Evolutionary conservation across 148 eudicot species (phyloP).

Genomic region (Diospyros kaki): DNA sequence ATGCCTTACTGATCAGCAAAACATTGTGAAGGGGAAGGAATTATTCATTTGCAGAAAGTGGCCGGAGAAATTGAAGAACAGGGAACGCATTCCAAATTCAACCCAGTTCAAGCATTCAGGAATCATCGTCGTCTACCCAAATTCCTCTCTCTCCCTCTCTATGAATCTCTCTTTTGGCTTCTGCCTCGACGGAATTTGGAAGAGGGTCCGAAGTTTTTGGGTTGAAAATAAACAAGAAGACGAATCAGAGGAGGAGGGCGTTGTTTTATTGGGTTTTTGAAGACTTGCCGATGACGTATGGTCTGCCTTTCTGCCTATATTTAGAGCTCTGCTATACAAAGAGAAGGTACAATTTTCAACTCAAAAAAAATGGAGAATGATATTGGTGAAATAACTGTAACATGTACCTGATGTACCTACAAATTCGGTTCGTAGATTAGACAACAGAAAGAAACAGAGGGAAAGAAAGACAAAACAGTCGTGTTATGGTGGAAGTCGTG

Average conservation of each 20-base stretch:
- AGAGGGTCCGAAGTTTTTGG: not conserved
- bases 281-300: not conserved
- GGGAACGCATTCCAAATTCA: not conserved
- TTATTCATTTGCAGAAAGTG: not conserved
- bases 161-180: not conserved
- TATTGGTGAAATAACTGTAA: not conserved
- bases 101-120: no score
- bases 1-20: not conserved
- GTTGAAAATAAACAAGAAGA: not conserved
- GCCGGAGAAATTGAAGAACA: not conserved
- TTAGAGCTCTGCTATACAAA: not conserved
- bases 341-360: not conserved
- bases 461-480: not conserved
- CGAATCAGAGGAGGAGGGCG: not conserved
- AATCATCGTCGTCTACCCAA: conserved; percentile 1
- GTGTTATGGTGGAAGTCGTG: not conserved
- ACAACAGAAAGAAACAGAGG: not conserved
- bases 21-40: not conserved
- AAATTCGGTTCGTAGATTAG: not conserved
- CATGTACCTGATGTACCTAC: no score
- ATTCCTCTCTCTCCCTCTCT: not conserved
- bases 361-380: not conserved
- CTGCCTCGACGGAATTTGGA: not conserved
- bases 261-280: conserved; percentile 1
- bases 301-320: not conserved